Evolutionary conservation across 2,329 filamentous ascomycete genomes (phyloP).

Genomic region (Orbilia brochopaga): DNA sequence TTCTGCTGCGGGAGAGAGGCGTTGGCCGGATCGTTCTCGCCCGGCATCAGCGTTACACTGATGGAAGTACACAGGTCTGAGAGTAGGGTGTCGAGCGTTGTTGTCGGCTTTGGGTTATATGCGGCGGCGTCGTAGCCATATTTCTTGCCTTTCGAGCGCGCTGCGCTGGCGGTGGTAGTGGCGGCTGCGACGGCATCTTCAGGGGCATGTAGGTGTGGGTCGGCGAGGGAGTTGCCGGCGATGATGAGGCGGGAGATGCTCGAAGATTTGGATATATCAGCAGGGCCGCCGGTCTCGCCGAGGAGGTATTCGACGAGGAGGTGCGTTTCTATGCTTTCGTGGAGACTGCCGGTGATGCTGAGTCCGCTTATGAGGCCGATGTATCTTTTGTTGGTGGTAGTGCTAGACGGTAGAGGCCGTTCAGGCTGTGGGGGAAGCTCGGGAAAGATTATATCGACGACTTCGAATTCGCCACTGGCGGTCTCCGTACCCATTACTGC

Average conservation of each 20-base stretch:
- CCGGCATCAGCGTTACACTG: slow-evolving; percentile 86
- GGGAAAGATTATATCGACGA: slow-evolving; percentile 85
- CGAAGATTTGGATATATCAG: slow-evolving; percentile 65
- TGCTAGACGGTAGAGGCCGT: slow-evolving; percentile 70
- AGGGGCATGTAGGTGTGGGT: slow-evolving; percentile 20
- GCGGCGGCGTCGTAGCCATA: slow-evolving; percentile 90
- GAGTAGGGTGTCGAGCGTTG: slow-evolving; percentile 83
- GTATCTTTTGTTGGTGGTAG: slow-evolving; percentile 57
- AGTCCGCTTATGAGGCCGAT: slow-evolving; percentile 88
- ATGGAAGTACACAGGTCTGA: slow-evolving; percentile 80
- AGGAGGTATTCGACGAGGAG: slow-evolving; percentile 80
- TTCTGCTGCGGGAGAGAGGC: slow-evolving; percentile 89
- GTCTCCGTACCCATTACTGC: slow-evolving; percentile 97
- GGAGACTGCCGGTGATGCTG: slow-evolving; percentile 76
- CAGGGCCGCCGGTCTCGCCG: slow-evolving; percentile 26
- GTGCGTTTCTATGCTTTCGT: slow-evolving; percentile 75
- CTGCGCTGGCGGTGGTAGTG: slow-evolving; percentile 55
- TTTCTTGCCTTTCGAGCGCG: slow-evolving; percentile 67
- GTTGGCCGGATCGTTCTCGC: slow-evolving; percentile 83
- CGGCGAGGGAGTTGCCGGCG: slow-evolving; percentile 80
- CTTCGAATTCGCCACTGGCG: slow-evolving; percentile 86
- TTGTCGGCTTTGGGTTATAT: slow-evolving; percentile 85
- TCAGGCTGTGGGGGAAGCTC: slow-evolving; percentile 81
- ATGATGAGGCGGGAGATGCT: slow-evolving; percentile 85
- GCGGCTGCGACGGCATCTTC: slow-evolving; percentile 29